A percentile compares a stretch with the other conserved stretches of the same genome.
Conservation (phyloP, 352 stramenopile species). For the Pythium dissimile region DNA sequence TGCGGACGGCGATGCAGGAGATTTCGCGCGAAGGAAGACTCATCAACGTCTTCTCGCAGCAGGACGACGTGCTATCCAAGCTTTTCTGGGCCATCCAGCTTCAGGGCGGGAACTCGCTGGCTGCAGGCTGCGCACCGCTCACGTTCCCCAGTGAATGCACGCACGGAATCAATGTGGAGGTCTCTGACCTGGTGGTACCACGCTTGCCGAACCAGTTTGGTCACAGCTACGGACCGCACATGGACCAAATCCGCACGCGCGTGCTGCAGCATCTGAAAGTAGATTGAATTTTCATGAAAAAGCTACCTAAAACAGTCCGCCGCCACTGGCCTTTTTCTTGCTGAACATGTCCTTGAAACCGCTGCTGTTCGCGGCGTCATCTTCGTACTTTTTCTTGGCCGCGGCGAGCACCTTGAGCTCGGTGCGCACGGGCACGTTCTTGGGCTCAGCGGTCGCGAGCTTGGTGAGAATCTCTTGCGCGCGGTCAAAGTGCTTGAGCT, state of each 20-base stretch:
- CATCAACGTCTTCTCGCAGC: conserved; percentile 77
- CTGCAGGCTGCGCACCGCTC: conserved; percentile 53
- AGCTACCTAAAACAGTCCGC: conserved; percentile 6
- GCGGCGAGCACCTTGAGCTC: conserved; percentile 57
- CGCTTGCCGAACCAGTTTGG: conserved; percentile 69
- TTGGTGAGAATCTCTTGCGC: conserved; percentile 51
- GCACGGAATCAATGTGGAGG: conserved; percentile 55
- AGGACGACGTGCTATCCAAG: conserved; percentile 68
- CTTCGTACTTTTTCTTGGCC: conserved; percentile 53
- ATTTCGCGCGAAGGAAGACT: conserved; percentile 46
- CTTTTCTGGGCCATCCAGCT: conserved; percentile 76
- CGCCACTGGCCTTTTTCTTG: conserved; percentile 29
- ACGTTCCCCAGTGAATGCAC: conserved; percentile 11
- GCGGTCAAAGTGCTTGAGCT: conserved; percentile 52
- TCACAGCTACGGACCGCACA: conserved; percentile 72
- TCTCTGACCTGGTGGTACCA: conserved; percentile 60
- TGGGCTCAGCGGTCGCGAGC: conserved; percentile 57
- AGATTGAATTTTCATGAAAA: not conserved
- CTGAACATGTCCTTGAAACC: conserved; percentile 77
- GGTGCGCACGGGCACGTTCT: conserved; percentile 58
- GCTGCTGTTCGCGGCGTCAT: conserved; percentile 48
- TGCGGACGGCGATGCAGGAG: conserved; percentile 33
- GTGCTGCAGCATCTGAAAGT: conserved; percentile 42
- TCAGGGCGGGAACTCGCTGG: conserved; percentile 27
- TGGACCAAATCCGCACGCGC: conserved; percentile 51